phyloP scores from a whole-genome alignment of 192 early-diverging fungal species.

The Blastocladiella britannica region DNA sequence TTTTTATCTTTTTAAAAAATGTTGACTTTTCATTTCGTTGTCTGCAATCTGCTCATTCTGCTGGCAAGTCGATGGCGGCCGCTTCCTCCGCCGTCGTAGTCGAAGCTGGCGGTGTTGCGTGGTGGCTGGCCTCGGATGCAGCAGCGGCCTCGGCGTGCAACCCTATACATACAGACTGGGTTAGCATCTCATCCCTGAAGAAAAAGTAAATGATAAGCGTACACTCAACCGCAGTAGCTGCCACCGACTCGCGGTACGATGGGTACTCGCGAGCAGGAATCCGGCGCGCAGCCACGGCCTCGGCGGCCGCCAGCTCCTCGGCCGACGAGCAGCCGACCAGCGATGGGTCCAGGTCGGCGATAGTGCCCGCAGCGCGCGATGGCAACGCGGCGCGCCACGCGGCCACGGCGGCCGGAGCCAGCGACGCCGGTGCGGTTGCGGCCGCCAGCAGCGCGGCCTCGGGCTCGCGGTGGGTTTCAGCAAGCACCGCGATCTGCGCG shows the following conservation, averaged over 20 bases:
- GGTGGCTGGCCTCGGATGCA: too few species aligned
- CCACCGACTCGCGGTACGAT: too few species aligned
- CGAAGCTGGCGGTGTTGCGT: too few species aligned
- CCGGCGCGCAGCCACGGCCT: not conserved
- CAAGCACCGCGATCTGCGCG: constrained; percentile 67
- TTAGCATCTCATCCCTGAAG: too few species aligned
- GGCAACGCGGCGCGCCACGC: not conserved
- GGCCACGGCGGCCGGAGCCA: constrained; percentile 2
- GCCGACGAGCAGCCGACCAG: too few species aligned
- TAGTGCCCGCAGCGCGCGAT: not conserved
- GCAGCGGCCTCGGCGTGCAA: too few species aligned
- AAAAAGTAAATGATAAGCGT: too few species aligned
- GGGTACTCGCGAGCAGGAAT: not conserved
- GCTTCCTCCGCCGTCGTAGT: too few species aligned
- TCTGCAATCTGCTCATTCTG: not conserved
- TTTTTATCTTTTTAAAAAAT: not conserved
- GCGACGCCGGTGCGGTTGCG: constrained; percentile 53
- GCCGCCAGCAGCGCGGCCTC: constrained; percentile 90
- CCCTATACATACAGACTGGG: too few species aligned
- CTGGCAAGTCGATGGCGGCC: too few species aligned
- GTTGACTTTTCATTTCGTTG: not conserved
- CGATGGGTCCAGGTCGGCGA: not conserved
- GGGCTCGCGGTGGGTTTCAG: constrained; percentile 67
- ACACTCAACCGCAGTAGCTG: too few species aligned
- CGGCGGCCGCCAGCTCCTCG: not conserved